phyloP scores from a whole-genome alignment of 1,284 basidiomycete genomes.

The Tremellales sp. region DNA sequence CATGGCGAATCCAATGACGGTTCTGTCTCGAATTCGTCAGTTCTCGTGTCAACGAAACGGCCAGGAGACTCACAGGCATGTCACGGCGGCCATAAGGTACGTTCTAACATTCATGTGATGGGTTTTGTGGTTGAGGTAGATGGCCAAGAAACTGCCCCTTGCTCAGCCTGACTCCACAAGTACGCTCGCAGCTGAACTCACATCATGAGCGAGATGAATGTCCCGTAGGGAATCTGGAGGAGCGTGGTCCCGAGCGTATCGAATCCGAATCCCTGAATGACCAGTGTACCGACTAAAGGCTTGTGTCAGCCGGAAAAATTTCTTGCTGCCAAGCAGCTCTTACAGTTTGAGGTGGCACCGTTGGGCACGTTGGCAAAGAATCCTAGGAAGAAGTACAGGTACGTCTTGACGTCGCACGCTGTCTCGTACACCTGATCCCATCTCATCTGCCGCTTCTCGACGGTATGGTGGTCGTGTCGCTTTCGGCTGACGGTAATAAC shows the following conservation, averaged over 20 bases:
- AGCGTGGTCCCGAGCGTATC: conserved; percentile 36
- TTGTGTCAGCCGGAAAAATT: neutral
- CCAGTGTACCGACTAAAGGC: conserved; percentile 37
- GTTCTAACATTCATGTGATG: conserved; percentile 30
- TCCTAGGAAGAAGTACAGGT: conserved; percentile 41
- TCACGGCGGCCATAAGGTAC: conserved; percentile 19
- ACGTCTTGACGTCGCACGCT: conserved; percentile 42
- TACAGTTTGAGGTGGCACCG: conserved; percentile 42
- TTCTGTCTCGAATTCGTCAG: conserved; percentile 30
- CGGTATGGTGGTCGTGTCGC: conserved; percentile 47
- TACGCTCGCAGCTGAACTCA: conserved; percentile 1
- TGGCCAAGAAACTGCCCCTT: conserved; percentile 15
- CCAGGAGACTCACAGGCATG: conserved; percentile 11
- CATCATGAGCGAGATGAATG: conserved; percentile 30
- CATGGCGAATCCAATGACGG: conserved; percentile 36
- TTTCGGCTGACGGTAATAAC: conserved; percentile 49
- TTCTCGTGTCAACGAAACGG: neutral
- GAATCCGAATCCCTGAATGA: conserved; percentile 44
- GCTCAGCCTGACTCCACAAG: neutral
- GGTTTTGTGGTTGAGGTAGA: conserved; percentile 29
- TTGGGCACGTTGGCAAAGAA: conserved; percentile 48
- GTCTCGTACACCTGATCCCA: conserved; percentile 49
- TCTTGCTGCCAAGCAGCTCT: neutral
- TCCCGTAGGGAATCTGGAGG: conserved; percentile 43
- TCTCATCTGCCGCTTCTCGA: conserved; percentile 48